Percentiles rank a stretch among this genome's conserved stretches.
Conservation (phyloP, 805 yeast species). For the Wickerhamomyces queroliae region DNA sequence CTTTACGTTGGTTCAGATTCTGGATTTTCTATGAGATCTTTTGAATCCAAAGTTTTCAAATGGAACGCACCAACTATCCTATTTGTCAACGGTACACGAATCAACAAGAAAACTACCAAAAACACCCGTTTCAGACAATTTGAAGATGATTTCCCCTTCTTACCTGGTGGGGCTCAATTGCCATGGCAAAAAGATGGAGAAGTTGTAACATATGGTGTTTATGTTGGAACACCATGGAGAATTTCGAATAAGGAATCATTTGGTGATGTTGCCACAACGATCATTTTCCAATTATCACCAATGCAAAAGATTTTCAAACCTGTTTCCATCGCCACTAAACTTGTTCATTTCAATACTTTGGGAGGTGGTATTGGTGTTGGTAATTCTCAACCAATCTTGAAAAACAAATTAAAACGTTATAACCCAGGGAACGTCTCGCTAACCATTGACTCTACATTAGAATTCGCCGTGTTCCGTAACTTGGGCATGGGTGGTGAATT, state of each 20-base stretch:
- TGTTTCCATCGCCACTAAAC: slow-evolving; percentile 28
- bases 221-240: slow-evolving; percentile 71
- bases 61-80: slow-evolving; percentile 87
- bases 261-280: slow-evolving; percentile 53
- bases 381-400: slow-evolving; percentile 52
- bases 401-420: slow-evolving; percentile 38
- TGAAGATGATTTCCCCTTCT: slow-evolving; percentile 39
- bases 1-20: slow-evolving; percentile 68
- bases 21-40: slow-evolving; percentile 85
- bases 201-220: slow-evolving; percentile 56
- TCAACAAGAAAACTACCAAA: slow-evolving; percentile 16
- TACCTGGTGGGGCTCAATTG: slow-evolving; percentile 23
- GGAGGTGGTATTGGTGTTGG: slow-evolving; percentile 90
- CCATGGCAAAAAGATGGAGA: slow-evolving; percentile 27
- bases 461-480: slow-evolving; percentile 76
- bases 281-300: slow-evolving; percentile 67
- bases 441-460: slow-evolving; percentile 71
- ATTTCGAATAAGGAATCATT: slow-evolving; percentile 64
- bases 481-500: slow-evolving; percentile 50
- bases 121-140: slow-evolving; percentile 48
- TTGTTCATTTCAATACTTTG: slow-evolving; percentile 59
- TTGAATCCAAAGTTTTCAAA: slow-evolving; percentile 77
- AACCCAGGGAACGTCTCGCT: slow-evolving; percentile 75
- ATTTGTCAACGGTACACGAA: slow-evolving; percentile 52
- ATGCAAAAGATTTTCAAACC: slow-evolving; percentile 48